Base-by-base conservation (phyloP, 2,329 filamentous ascomycete species). In the Dothistroma septosporum region DNA sequence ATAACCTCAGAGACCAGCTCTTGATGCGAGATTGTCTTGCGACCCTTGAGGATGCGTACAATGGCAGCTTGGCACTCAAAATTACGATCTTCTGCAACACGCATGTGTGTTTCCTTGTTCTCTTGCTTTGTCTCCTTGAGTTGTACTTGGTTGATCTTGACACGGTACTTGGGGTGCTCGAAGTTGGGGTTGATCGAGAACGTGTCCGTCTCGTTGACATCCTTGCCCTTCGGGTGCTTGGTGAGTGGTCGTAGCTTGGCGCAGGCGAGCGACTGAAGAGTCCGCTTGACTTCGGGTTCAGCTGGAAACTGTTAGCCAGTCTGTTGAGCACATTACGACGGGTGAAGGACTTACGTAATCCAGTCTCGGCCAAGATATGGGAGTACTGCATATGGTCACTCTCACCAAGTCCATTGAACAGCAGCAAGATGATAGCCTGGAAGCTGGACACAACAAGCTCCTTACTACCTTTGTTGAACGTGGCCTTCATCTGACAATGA, bases 71-170 rank as follows among this genome's bases (percentile, higher is more conserved):
- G 94, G 0, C 92, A 97, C 78, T 99, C 95, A 70, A 95, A 96
- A 72, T 96, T 91, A 55, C 94, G 82, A 73, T 99, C 94, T 56
- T 90, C 89, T 0, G 87, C 88, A 4, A 99, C 91, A 48, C 91
- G 85, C 75, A 96, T 89, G 76, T 97, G 92, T 1, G 92, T 97
- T 69, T 89, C 91, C 76, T 92, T 90, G 77, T 97, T 97, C 77
- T 99, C 94, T 72, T 93, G 89, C 70, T 89, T 90, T 0, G 94
- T 97, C 78, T 99, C 94, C 77, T 94, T 95, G 55, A 97, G 84
- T 77, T 99, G 94, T 68, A 99, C 94, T 77, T 97, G 93, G 78
- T 97, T 99, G 80, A 99, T 97, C 80, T 99, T 99, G 78, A 99
- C 87, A 59, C 92, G 87, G 76, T 90, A 89, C 76, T 94, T 96